A percentile compares a stretch with the other conserved stretches of the same genome.
Evolutionary conservation across 345 rosid genomes (phyloP).

Genomic region (Corymbia maculata): DNA sequence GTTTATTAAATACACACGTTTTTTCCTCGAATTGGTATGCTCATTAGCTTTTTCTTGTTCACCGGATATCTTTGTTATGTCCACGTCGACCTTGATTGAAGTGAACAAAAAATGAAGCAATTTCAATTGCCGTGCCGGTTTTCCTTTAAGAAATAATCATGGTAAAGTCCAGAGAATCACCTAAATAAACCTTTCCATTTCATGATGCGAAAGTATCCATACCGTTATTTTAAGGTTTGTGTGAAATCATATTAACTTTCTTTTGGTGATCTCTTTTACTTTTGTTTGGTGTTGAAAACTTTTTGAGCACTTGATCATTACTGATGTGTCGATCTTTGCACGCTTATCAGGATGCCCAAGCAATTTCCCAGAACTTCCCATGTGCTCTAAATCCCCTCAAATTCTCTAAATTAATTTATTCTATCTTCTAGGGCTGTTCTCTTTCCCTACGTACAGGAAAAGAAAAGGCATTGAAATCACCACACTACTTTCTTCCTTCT

Average conservation of each 20-base stretch:
- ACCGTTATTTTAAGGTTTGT: neutral
- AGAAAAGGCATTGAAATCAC: neutral
- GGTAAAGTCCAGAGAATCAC: too few species aligned
- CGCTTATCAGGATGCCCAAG: neutral
- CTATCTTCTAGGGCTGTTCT: too few species aligned
- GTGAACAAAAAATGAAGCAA: too few species aligned
- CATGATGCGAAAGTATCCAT: neutral
- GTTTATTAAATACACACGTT: too few species aligned
- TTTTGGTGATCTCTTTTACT: neutral
- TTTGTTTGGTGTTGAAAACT: neutral
- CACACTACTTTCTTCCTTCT: neutral
- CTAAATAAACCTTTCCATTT: neutral
- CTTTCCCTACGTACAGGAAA: neutral
- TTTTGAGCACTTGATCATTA: neutral
- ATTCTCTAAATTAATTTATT: neutral
- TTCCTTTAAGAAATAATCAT: too few species aligned
- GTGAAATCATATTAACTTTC: neutral
- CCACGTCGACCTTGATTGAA: too few species aligned
- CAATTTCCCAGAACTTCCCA: neutral
- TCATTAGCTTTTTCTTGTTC: too few species aligned
- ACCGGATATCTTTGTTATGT: too few species aligned
- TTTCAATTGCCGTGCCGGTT: neutral
- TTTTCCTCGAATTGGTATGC: too few species aligned
- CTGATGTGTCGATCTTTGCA: neutral
- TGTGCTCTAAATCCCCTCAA: neutral